Evolutionary conservation across 2,329 filamentous ascomycete genomes (phyloP), one percentile per base, ranked within the genome.

Genomic region (Thelonectria olida): DNA sequence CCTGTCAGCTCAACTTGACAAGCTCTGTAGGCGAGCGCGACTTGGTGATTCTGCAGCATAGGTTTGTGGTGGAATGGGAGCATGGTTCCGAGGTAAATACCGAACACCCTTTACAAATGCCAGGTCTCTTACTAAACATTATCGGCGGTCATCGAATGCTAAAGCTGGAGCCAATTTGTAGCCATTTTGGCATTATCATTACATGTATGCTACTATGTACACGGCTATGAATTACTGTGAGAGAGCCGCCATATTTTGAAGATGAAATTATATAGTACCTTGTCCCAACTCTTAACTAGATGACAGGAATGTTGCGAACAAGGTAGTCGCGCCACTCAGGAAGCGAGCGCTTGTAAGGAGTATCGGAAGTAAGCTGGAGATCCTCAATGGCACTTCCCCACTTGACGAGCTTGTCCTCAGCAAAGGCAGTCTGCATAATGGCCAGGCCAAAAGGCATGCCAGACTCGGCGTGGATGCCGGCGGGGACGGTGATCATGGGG

Each of bases 401-500:
- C 70, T 79, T 84, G 52, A 91, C 78, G 60, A 91, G 74, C 53
- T 79, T 78, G 0, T 75, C 76, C 73, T 91, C 89, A 1, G 79
- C 82, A 80, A 84, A 90, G 0, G 87, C 88, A 1, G 87, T 90
- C 53, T 87, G 79, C 74, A 81, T 75, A 74, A 90, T 78, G 0
- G 81, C 85, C 23, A 90, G 73, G 1, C 87, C 87, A 63, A 87
- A 88, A 0, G 86, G 86, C 84, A 90, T 88, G 7, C 86, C 85
- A 2, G 76, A 78, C 4, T 82, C 84, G 12, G 73, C 76, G 65
- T 84, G 80, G 6, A 87, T 78, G 1, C 88, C 88, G 0, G 83
- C 88, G 0, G 91, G 91, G 1, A 93, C 72, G 0, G 90, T 92
- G 51, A 93, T 81, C 71, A 91, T 83, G 0, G 90, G 91, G 71